Evolutionary conservation across 2,329 filamentous ascomycete species (phyloP), one percentile per base, ranked within the genome.

Genomic region (Pseudogymnoascus sp.): DNA sequence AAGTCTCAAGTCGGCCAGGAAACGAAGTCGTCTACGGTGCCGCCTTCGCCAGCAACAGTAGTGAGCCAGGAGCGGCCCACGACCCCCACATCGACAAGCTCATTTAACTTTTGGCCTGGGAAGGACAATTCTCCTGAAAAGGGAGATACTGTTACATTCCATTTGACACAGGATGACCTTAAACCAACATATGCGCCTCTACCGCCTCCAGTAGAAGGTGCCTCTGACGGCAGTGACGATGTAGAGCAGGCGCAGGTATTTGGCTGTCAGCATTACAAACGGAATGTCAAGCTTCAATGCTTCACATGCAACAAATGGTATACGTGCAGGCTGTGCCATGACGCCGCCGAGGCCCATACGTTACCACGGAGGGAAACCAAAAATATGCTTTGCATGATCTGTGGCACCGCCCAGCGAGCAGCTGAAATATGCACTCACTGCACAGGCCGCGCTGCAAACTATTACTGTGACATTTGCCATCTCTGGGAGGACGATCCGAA

Each of bases 371-470:
- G 87, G 69, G 89, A 90, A 69, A 99, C 93, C 7, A 88, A 88
- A 74, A 89, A 97, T 71, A 99, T 99, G 95, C 83, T 99, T 5
- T 99, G 95, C 75, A 99, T 99, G 95, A 81, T 92, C 28, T 99
- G 95, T 74, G 86, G 87, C 6, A 91, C 89, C 63, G 88, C 95
- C 1, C 95, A 99, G 71, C 84, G 84, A 64, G 93, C 90, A 3
- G 86, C 85, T 31, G 91, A 96, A 67, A 81, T 85, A 61, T 99
- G 95, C 74, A 80, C 83, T 61, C 82, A 85, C 63, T 99, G 95
- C 73, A 88, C 87, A 17, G 85, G 87, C 68, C 84, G 86, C 64
- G 85, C 91, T 6, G 92, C 93, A 11, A 89, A 89, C 71, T 97
- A 97, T 75, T 99, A 96, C 74, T 99, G 95, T 77, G 84, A 86